Evolutionary conservation across 2,329 filamentous ascomycete genomes (phyloP), one percentile per base, ranked within the genome.

Genomic region (Colletotrichum falcatum): DNA sequence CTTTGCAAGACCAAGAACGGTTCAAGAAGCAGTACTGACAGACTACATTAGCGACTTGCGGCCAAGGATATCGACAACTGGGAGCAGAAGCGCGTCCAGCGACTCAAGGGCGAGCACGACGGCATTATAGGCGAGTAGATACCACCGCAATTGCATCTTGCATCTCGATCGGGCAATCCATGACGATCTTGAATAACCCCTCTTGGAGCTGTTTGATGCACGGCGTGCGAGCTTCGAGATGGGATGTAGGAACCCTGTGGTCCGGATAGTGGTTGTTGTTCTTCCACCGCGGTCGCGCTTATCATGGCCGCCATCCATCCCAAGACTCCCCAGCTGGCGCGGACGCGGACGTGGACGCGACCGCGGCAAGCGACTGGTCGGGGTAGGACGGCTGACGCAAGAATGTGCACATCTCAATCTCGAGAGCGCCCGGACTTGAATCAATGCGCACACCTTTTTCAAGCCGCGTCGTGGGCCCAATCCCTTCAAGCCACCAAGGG

Each of bases 41-140:
- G 92, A 89, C 90, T 82, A 85, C 93, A 48, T 65, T 80, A 96
- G 93, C 89, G 90, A 82, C 83, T 97, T 39, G 92, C 94, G 75
- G 93, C 93, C 39, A 97, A 97, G 81, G 96, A 98, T 78, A 83
- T 98, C 72, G 95, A 99, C 77, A 89, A 94, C 78, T 99, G 96
- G 96, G 95, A 98, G 80, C 96, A 98, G 83, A 97, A 96, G 82
- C 90, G 97, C 63, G 94, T 98, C 14, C 90, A 97, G 83, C 87
- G 96, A 78, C 87, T 98, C 71, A 91, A 93, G 26, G 96, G 96
- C 74, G 97, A 99, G 81, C 92, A 89, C 71, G 95, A 99, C 80
- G 95, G 95, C 42, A 88, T 93, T 61, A 79, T 97, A 74, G 59
- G 59, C 59, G 92, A 73, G 71, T 71, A 71, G 63, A 65, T 23